A percentile compares a stretch with the other conserved stretches of the same genome.
phyloP scores from a whole-genome alignment of 257 asterid genomes.

The Thymus mandschuricus region DNA sequence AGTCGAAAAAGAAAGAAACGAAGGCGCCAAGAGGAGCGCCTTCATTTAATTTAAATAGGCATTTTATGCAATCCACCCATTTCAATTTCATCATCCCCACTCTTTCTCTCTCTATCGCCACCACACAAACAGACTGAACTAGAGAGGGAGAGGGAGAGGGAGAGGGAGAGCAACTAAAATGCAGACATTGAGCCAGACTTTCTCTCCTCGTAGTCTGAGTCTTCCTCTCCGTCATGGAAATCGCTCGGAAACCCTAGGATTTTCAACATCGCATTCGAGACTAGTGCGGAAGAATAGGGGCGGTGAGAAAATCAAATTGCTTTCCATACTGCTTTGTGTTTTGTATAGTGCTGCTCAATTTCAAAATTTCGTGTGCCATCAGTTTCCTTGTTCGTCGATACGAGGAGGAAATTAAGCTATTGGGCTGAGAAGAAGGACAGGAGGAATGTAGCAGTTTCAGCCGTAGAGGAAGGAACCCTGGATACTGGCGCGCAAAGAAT shows the following conservation, averaged over 20 bases:
- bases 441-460: conserved; percentile 36
- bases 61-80: conserved; percentile 53
- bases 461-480: conserved; percentile 39
- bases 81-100: background rate
- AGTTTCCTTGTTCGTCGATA: conserved; percentile 31
- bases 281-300: conserved; percentile 27
- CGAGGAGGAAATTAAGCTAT: conserved; percentile 23
- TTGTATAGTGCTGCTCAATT: background rate
- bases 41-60: conserved; percentile 28
- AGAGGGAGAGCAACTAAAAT: conserved; percentile 10
- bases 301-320: conserved; percentile 31
- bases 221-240: conserved; percentile 29
- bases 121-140: background rate
- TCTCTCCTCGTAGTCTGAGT: conserved; percentile 29
- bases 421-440: conserved; percentile 34
- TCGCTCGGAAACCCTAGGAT: conserved; percentile 31
- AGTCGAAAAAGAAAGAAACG: no score
- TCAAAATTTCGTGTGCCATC: conserved; percentile 5
- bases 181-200: conserved; percentile 44
- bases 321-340: background rate
- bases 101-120: background rate
- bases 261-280: conserved; percentile 34
- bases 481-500: conserved; percentile 36
- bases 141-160: background rate
- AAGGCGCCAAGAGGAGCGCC: conserved; percentile 38